Evolutionary conservation across 495 filamentous ascomycete genomes (phyloP).

Genomic region (Penicillium longicatenatum): DNA sequence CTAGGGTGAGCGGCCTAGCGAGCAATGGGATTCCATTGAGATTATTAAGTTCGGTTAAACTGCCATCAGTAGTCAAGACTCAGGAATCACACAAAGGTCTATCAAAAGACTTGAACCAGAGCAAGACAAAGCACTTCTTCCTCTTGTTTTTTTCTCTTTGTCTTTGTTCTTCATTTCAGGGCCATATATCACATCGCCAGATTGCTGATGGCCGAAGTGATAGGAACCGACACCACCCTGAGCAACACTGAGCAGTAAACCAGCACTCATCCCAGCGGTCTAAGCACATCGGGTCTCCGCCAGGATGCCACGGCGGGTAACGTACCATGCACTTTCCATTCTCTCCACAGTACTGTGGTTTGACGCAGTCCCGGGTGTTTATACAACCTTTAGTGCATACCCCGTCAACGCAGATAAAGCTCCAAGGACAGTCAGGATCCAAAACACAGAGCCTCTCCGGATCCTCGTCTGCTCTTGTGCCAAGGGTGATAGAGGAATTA

Average conservation of each 20-base stretch:
- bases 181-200: neutral
- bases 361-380: neutral
- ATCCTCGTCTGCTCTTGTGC: too few relatives aligned
- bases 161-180: too few relatives aligned
- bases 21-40: neutral
- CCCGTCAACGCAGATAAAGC: neutral
- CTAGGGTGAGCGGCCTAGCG: neutral
- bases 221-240: neutral
- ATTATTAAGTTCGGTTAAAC: too few relatives aligned
- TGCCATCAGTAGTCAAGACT: too few relatives aligned
- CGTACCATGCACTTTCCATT: neutral
- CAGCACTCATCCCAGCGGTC: neutral
- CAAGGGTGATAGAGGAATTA: too few relatives aligned
- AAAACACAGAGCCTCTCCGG: neutral
- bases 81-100: neutral
- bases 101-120: too few relatives aligned
- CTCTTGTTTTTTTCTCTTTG: too few relatives aligned
- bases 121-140: too few relatives aligned
- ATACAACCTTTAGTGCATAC: neutral
- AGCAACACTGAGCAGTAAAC: neutral
- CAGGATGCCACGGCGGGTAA: neutral
- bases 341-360: neutral
- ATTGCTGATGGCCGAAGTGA: neutral
- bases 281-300: neutral
- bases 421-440: neutral